Percentiles rank a stretch among this genome's conserved stretches.
These are phyloP conservation scores for Pezicula carpinea DNA, from an alignment of 2,329 filamentous ascomycete genomes.

Conservation along the genomic window DNA sequence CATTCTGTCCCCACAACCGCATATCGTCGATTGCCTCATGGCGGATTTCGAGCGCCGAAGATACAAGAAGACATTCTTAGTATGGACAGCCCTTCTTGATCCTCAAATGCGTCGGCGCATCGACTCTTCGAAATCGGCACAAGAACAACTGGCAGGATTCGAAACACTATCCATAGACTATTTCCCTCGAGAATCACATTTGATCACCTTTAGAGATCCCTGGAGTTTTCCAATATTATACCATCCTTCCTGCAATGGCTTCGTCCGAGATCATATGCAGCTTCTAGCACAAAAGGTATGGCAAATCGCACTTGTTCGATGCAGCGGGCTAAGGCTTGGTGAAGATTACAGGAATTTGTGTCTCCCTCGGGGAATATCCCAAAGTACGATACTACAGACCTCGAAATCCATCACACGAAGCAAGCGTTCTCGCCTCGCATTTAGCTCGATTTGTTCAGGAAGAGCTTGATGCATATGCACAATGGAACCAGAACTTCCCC, in stretches of 20 bases:
- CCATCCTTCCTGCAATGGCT: conserved; percentile 81
- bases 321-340: conserved; percentile 13
- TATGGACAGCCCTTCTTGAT: conserved; percentile 79
- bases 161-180: conserved; percentile 84
- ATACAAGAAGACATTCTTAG: conserved; percentile 73
- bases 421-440: conserved; percentile 79
- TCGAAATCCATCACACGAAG: conserved; percentile 71
- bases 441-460: conserved; percentile 88
- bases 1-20: conserved; percentile 76
- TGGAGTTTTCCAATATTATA: conserved; percentile 94
- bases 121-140: conserved; percentile 63
- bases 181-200: conserved; percentile 83
- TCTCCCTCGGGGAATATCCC: conserved; percentile 89
- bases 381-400: conserved; percentile 89
- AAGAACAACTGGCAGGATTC: conserved; percentile 74
- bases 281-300: conserved; percentile 79
- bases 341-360: conserved; percentile 83
- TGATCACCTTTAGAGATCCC: conserved; percentile 88
- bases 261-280: conserved; percentile 81
- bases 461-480: conserved; percentile 83
- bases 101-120: conserved; percentile 67
- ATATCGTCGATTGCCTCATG: conserved; percentile 90
- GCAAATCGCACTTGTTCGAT: background rate
- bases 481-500: conserved; percentile 80
- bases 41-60: conserved; percentile 83